phyloP scores from a whole-genome alignment of 805 yeast species.

The Candida awuae region DNA sequence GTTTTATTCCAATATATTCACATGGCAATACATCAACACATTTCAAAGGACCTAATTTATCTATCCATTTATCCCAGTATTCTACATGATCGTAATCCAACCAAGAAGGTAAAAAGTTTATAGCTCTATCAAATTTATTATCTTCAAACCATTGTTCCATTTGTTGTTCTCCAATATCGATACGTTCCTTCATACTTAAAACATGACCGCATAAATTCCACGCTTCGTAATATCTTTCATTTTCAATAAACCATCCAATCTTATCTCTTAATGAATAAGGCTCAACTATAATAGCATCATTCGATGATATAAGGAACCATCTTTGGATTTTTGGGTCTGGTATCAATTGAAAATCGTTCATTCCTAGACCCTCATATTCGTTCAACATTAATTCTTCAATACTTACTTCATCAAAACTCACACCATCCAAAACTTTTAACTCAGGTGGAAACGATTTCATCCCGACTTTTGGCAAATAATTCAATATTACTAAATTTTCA shows the following conservation, averaged over 20 bases:
- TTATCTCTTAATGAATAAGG: constrained; percentile 65
- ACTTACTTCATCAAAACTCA: constrained; percentile 62
- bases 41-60: constrained; percentile 38
- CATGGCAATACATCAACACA: constrained; percentile 53
- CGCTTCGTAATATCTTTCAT: constrained; percentile 51
- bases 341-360: constrained; percentile 67
- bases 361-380: constrained; percentile 49
- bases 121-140: constrained; percentile 51
- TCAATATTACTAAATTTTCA: constrained; percentile 55
- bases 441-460: constrained; percentile 50
- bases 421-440: constrained; percentile 55
- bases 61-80: constrained; percentile 63
- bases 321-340: constrained; percentile 19
- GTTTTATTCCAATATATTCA: constrained; percentile 24
- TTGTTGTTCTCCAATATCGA: constrained; percentile 54
- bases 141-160: constrained; percentile 35
- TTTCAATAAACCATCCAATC: constrained; percentile 61
- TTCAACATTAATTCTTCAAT: constrained; percentile 71
- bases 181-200: constrained; percentile 40
- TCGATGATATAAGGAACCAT: constrained; percentile 69
- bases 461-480: constrained; percentile 34
- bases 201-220: constrained; percentile 68
- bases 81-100: constrained; percentile 25
- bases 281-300: constrained; percentile 71
- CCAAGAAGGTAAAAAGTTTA: constrained; percentile 38